Percentiles rank a stretch among this genome's conserved stretches.
These are phyloP conservation scores for Turritis glabra DNA, from an alignment of 345 rosid genomes.

Conservation along the genomic window DNA sequence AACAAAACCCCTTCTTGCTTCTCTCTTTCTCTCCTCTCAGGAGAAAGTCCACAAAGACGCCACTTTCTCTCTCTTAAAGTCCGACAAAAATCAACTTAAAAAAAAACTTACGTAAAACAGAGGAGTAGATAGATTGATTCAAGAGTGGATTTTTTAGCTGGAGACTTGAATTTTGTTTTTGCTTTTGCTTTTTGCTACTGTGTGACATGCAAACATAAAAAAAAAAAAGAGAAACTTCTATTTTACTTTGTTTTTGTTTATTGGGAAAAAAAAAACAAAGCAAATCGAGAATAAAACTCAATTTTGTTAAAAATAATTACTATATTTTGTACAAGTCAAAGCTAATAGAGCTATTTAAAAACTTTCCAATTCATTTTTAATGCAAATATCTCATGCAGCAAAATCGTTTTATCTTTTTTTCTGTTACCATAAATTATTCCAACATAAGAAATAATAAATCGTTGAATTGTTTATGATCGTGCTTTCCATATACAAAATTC, in stretches of 20 bases:
- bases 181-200: not conserved
- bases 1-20: not conserved
- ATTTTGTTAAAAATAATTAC: not conserved
- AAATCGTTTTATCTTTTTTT: too few species aligned
- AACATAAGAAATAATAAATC: not conserved
- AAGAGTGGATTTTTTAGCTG: conserved; percentile 31
- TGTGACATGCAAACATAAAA: conserved; percentile 6
- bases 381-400: too few species aligned
- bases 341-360: not conserved
- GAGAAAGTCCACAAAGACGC: conserved; percentile 32
- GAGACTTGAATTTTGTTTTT: conserved; percentile 16
- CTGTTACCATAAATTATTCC: not conserved
- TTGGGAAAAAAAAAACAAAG: too few species aligned
- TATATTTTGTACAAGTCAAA: not conserved
- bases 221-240: too few species aligned
- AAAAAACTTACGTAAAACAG: conserved; percentile 14
- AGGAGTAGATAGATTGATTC: conserved; percentile 3
- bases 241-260: too few species aligned
- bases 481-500: conserved; percentile 22
- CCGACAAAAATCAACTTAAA: conserved; percentile 35
- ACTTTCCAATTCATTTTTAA: not conserved
- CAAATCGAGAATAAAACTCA: not conserved
- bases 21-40: not conserved
- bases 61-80: conserved; percentile 36
- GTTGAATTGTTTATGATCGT: conserved; percentile 3